phyloP scores from a whole-genome alignment of 306 rosid genomes.

The Elaeagnus macrophylla region DNA sequence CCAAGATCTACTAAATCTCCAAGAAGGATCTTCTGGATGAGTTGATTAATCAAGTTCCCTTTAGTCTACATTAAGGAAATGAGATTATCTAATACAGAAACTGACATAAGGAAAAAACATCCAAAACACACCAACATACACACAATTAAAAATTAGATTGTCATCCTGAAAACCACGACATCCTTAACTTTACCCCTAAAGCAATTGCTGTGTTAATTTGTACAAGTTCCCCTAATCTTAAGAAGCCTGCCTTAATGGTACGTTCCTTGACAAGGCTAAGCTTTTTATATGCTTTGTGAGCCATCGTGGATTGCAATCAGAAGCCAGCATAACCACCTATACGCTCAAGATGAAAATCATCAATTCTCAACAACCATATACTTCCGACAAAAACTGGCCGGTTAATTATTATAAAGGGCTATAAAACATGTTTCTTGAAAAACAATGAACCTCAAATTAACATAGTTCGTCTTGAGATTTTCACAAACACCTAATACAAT shows the following conservation, averaged over 20 bases:
- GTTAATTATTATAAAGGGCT: background rate
- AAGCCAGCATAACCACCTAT: conserved; percentile 64
- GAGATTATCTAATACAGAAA: background rate
- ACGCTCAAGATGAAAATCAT: background rate
- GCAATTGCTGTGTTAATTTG: conserved; percentile 74
- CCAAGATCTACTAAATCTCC: conserved; percentile 11
- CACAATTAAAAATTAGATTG: background rate
- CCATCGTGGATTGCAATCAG: conserved; percentile 65
- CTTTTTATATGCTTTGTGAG: conserved; percentile 63
- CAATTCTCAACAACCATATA: background rate
- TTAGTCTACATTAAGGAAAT: conserved; percentile 34
- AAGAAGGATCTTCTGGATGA: conserved; percentile 31
- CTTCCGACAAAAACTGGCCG: background rate
- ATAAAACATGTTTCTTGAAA: too few relatives aligned
- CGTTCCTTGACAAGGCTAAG: conserved; percentile 62
- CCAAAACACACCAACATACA: background rate
- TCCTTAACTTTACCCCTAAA: conserved; percentile 65
- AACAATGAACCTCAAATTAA: too few relatives aligned
- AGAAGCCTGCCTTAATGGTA: conserved; percentile 58
- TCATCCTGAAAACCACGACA: background rate
- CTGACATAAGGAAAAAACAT: background rate
- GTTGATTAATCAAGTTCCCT: conserved; percentile 40
- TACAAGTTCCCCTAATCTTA: conserved; percentile 67
- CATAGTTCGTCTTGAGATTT: too few relatives aligned
- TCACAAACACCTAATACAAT: too few relatives aligned